phyloP scores from a whole-genome alignment of 345 rosid genomes.

The Durio zibethinus region DNA sequence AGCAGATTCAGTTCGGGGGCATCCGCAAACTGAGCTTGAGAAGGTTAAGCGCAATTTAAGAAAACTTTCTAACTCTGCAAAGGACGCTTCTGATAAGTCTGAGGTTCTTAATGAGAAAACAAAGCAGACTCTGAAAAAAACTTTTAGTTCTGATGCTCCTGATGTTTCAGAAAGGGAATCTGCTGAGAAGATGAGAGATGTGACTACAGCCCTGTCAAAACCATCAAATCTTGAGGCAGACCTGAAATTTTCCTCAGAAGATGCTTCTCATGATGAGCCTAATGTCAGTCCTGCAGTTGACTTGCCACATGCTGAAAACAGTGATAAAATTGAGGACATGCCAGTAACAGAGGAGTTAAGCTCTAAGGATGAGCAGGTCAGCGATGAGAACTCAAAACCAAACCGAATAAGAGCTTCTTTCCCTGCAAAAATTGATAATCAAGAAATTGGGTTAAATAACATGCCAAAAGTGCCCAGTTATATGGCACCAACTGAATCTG shows the following conservation, averaged over 20 bases:
- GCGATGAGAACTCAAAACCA: conserved; percentile 36
- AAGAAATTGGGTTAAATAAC: conserved; percentile 46
- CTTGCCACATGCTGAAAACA: conserved; percentile 26
- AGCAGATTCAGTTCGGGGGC: conserved; percentile 37
- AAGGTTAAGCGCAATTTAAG: conserved; percentile 48
- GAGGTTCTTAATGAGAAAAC: conserved; percentile 44
- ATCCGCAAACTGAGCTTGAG: conserved; percentile 39
- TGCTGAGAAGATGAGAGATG: conserved; percentile 35
- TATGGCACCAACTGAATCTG: conserved; percentile 86
- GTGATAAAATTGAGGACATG: conserved; percentile 34
- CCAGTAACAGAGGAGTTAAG: conserved; percentile 28
- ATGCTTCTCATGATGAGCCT: conserved; percentile 26
- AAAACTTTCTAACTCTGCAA: conserved; percentile 39
- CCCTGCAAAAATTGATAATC: conserved; percentile 52
- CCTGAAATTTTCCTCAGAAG: conserved; percentile 16
- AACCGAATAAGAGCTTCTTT: conserved; percentile 63
- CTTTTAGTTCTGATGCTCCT: conserved; percentile 28
- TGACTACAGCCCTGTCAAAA: conserved; percentile 22
- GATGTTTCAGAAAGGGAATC: conserved; percentile 34
- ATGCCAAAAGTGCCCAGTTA: conserved; percentile 64
- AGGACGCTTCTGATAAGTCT: conserved; percentile 34
- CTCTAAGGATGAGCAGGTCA: conserved; percentile 34
- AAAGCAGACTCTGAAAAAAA: conserved; percentile 37
- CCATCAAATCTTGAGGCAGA: conserved; percentile 27
- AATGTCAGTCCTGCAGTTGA: conserved; percentile 21